Evolutionary conservation across 148 eudicot species (phyloP).

Genomic region (Polygonum maritimum): DNA sequence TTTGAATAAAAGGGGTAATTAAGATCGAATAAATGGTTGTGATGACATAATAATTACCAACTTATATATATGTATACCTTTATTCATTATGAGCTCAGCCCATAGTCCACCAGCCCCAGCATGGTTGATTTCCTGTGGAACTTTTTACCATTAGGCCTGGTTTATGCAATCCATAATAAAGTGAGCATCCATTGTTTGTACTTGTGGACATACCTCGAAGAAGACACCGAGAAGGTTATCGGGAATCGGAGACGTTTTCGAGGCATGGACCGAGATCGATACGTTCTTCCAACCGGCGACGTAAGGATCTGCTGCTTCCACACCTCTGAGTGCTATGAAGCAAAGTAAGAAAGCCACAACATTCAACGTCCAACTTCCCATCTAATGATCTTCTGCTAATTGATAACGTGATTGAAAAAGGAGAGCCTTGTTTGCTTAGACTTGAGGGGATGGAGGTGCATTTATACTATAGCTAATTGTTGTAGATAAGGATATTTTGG

Average conservation of each 20-base stretch:
- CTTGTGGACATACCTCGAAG: not conserved
- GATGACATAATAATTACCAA: too few species aligned
- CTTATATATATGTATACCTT: conserved; percentile 11
- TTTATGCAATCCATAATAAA: too few species aligned
- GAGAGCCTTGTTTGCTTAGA: too few species aligned
- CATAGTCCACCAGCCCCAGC: conserved; percentile 40
- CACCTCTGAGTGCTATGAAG: not conserved
- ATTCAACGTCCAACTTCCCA: not conserved
- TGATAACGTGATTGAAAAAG: too few species aligned
- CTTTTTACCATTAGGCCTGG: too few species aligned
- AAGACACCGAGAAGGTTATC: not conserved
- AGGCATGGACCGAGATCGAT: not conserved
- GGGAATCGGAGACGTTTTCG: not conserved
- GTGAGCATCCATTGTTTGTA: too few species aligned
- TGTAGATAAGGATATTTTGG: too few species aligned
- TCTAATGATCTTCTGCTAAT: not conserved
- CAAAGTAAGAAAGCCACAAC: not conserved
- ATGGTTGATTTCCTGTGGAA: conserved; percentile 32
- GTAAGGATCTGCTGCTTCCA: not conserved
- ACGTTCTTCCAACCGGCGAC: not conserved
- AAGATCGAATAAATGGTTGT: too few species aligned
- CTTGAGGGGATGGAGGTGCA: too few species aligned
- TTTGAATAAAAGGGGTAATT: too few species aligned
- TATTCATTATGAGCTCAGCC: conserved; percentile 31
- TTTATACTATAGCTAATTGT: too few species aligned